Conservation (phyloP, 1,284 basidiomycete genomes). For the Melampsora americana region DNA sequence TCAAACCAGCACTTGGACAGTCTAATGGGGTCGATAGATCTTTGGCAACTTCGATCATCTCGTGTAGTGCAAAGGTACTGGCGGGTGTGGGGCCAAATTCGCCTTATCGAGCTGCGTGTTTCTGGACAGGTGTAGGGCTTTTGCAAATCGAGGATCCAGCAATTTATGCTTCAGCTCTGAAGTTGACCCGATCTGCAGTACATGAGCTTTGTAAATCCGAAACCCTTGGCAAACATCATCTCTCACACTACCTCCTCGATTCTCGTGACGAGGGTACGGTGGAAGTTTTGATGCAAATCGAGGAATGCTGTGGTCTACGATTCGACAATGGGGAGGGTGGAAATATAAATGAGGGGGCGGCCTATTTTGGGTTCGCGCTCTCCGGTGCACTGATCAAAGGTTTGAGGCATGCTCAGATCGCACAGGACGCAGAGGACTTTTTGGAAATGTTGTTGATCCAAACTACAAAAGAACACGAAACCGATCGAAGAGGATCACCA, state of each 20-base stretch:
- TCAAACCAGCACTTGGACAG: constrained; percentile 65
- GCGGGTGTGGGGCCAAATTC: constrained; percentile 61
- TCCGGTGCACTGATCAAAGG: constrained; percentile 81
- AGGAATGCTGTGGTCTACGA: constrained; percentile 69
- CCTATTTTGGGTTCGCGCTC: constrained; percentile 74
- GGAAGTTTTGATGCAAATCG: constrained; percentile 66
- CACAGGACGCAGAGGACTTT: constrained; percentile 42
- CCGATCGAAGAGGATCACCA: constrained; percentile 49
- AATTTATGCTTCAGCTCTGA: constrained; percentile 78
- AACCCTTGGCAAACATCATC: constrained; percentile 69
- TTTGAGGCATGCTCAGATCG: constrained; percentile 61
- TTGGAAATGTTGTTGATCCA: constrained; percentile 39
- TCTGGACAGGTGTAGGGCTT: constrained; percentile 69
- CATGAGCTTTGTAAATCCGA: constrained; percentile 69
- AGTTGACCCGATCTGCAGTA: constrained; percentile 63
- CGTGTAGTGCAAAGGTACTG: constrained; percentile 49
- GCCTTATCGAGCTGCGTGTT: constrained; percentile 82
- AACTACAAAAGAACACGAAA: constrained; percentile 47
- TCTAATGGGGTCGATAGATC: constrained; percentile 61
- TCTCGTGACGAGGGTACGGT: constrained; percentile 66
- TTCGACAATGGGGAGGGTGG: constrained; percentile 60
- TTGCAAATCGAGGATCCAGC: constrained; percentile 68
- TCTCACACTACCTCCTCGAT: constrained; percentile 66
- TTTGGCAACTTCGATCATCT: constrained; percentile 47
- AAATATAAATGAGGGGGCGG: constrained; percentile 25